Evolutionary conservation across 805 yeast species (phyloP).

Genomic region (Huiozyma naganishii): DNA sequence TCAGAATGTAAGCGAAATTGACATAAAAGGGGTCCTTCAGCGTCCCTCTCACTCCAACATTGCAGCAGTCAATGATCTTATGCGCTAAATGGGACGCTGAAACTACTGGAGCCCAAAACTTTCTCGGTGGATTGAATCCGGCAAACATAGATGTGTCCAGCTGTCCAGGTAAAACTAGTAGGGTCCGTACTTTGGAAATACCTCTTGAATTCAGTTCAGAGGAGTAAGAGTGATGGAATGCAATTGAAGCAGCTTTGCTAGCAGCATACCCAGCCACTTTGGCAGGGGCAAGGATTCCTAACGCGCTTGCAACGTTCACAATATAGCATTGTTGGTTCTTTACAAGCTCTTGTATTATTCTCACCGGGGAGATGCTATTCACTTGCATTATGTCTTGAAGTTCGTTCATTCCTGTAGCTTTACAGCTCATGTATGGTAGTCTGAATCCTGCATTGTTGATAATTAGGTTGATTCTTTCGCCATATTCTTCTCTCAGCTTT

Average conservation of each 20-base stretch:
- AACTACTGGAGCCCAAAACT: constrained; percentile 67
- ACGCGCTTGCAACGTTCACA: constrained; percentile 66
- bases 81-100: constrained; percentile 49
- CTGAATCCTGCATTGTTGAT: constrained; percentile 80
- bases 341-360: constrained; percentile 51
- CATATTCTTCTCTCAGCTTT: constrained; percentile 33
- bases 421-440: constrained; percentile 38
- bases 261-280: constrained; percentile 72
- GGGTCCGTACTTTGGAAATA: constrained; percentile 48
- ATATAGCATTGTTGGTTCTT: constrained; percentile 51
- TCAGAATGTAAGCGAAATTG: constrained; percentile 52
- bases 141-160: constrained; percentile 62
- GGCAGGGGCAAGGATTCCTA: constrained; percentile 76
- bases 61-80: constrained; percentile 42
- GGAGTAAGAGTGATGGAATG: constrained; percentile 72
- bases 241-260: constrained; percentile 72
- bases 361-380: constrained; percentile 56
- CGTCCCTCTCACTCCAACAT: constrained; percentile 57
- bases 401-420: constrained; percentile 29
- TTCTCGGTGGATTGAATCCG: constrained; percentile 66
- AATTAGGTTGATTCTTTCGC: constrained; percentile 45
- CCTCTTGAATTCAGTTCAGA: constrained; percentile 48
- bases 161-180: constrained; percentile 80
- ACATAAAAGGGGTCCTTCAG: constrained; percentile 67
- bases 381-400: constrained; percentile 46